These are phyloP conservation scores for Moesziomyces sp. DNA, from an alignment of 1,284 basidiomycete genomes.

Conservation along the genomic window DNA sequence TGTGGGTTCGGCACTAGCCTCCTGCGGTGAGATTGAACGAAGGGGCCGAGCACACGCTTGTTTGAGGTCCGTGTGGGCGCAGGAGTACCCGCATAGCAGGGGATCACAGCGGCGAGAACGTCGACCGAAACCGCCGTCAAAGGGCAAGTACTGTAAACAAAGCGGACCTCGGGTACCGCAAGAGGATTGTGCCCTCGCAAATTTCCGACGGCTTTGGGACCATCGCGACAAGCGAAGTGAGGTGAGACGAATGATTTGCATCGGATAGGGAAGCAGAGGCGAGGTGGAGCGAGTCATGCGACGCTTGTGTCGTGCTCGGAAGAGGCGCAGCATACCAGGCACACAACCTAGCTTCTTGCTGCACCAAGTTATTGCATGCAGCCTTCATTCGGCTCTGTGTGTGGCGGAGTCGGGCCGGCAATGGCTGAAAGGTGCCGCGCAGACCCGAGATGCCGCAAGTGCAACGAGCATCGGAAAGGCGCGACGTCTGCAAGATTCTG, in stretches of 20 bases:
- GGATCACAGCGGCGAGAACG: background rate
- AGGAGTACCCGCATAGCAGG: background rate
- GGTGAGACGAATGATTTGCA: background rate
- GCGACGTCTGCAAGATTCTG: too few species aligned
- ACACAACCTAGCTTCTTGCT: background rate
- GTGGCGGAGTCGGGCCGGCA: too few species aligned
- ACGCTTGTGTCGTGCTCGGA: background rate
- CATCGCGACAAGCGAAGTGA: background rate
- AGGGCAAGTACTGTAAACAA: background rate
- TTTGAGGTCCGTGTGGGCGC: background rate
- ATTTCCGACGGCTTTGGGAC: background rate
- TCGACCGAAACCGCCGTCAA: too few species aligned
- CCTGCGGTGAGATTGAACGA: too few species aligned
- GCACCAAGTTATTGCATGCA: too few species aligned
- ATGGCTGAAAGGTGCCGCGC: too few species aligned
- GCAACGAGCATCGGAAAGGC: too few species aligned
- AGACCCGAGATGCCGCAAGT: too few species aligned
- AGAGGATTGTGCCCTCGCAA: too few species aligned
- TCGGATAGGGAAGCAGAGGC: background rate
- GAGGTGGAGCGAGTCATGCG: background rate
- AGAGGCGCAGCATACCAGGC: background rate
- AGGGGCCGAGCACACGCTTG: too few species aligned
- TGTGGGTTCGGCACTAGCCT: too few species aligned
- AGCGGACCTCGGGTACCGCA: background rate
- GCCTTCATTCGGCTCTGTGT: too few species aligned